These are phyloP conservation scores for Ophiosphaerella herpotricha DNA, from an alignment of 2,329 filamentous ascomycete genomes.

Conservation along the genomic window DNA sequence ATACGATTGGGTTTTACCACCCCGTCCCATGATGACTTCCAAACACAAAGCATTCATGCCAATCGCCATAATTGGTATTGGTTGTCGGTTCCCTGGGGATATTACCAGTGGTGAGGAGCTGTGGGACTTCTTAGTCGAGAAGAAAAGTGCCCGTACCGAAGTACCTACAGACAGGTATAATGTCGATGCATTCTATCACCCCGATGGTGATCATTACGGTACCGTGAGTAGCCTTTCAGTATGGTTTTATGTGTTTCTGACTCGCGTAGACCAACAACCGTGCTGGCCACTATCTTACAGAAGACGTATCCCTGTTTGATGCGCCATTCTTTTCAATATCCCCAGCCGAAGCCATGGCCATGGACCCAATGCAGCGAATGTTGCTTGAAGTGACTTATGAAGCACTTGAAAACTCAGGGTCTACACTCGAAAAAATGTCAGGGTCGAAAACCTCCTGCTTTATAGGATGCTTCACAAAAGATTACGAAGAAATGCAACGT, in stretches of 20 bases:
- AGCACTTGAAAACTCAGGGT: constrained; percentile 23
- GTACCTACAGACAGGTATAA: constrained; percentile 16
- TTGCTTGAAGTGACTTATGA: constrained; percentile 31
- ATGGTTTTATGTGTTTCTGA: not conserved
- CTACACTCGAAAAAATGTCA: constrained; percentile 12
- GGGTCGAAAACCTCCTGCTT: constrained; percentile 25
- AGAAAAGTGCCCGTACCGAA: constrained; percentile 12
- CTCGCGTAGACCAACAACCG: constrained; percentile 10
- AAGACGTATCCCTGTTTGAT: constrained; percentile 27
- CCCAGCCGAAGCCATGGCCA: constrained; percentile 22
- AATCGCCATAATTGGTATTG: constrained; percentile 36
- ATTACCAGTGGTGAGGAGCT: constrained; percentile 16
- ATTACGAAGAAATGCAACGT: constrained; percentile 22
- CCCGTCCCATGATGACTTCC: constrained; percentile 2
- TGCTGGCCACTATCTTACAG: constrained; percentile 24
- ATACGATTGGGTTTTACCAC: too few relatives aligned
- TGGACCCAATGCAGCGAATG: constrained; percentile 33
- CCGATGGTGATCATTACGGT: constrained; percentile 16
- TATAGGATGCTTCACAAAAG: constrained; percentile 21
- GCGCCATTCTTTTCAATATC: constrained; percentile 28
- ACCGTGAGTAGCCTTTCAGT: constrained; percentile 4
- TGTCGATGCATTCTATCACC: constrained; percentile 20
- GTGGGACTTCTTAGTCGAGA: constrained; percentile 18
- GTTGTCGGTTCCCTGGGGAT: constrained; percentile 23
- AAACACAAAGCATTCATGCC: constrained; percentile 23